Evolutionary conservation across 2,329 filamentous ascomycete genomes (phyloP).

Genomic region (Aspergillus ruber): DNA sequence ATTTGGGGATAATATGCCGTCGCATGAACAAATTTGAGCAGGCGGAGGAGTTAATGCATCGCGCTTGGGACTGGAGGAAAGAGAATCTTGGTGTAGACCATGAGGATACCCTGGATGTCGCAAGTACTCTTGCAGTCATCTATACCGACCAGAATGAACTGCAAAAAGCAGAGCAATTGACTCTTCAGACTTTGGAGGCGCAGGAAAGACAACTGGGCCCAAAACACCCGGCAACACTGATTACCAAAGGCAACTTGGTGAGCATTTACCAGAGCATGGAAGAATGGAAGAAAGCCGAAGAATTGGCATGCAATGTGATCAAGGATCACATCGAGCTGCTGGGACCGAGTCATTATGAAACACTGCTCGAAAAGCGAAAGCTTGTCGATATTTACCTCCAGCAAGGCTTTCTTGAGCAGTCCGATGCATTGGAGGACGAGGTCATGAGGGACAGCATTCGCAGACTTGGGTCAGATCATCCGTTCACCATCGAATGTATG

Average conservation of each 20-base stretch:
- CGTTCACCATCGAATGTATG: constrained; percentile 6
- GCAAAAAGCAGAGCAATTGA: constrained; percentile 21
- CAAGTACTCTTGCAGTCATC: constrained; percentile 8
- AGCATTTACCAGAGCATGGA: neutral
- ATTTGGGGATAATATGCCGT: constrained; percentile 11
- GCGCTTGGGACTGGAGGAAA: constrained; percentile 10
- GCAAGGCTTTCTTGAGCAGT: constrained; percentile 2
- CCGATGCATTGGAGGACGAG: constrained; percentile 6
- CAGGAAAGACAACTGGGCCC: constrained; percentile 4
- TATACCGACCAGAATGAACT: constrained; percentile 3
- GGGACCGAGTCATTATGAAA: neutral
- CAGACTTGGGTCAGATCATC: constrained; percentile 8
- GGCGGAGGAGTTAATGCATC: constrained; percentile 17
- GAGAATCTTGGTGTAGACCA: constrained; percentile 9
- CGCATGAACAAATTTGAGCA: constrained; percentile 11
- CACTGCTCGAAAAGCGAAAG: neutral
- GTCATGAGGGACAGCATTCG: constrained; percentile 5
- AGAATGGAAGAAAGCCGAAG: constrained; percentile 1
- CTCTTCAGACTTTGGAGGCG: constrained; percentile 6
- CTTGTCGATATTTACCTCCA: constrained; percentile 1
- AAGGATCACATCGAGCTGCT: neutral
- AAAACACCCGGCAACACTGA: constrained; percentile 9
- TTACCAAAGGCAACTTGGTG: constrained; percentile 37
- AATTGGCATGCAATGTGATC: neutral
- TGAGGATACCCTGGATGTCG: constrained; percentile 25